Evolutionary conservation across 345 rosid genomes (phyloP), one percentile per base, ranked within the genome.

Genomic region (Eucalyptus dawsonii): DNA sequence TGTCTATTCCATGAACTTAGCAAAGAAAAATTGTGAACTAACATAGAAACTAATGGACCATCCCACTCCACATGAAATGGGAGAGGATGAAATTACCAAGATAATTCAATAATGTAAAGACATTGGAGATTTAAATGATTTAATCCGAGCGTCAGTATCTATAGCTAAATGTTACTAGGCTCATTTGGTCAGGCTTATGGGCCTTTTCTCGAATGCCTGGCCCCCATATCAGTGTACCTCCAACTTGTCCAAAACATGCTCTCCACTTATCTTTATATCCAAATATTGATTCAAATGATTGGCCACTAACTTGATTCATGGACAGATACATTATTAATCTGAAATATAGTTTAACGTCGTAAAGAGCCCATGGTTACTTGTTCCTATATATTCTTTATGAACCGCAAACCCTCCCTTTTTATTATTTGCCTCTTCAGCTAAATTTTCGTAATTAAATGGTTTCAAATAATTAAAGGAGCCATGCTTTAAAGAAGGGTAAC

Each of bases 81-180:
- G 37, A 62, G 34, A 62, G 34, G 17, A 62, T 0, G 3, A 62
- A 2, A 62, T 62, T 29, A 62, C 2, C 19, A 14, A 14, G 3
- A 62, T 29, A 62, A 29, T 29, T 29, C 72, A 62, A 62, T 29
- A n/a, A 29, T 15, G 72, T 62, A 62, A 62, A 7, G 34, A n/a
- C 17, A 7, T 1, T 14, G 4, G 17, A 14, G 9, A 7, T 13
- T 62, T 29, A 62, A n/a, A 29, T 62, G 17, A 62, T 62, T 62
- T 29, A 27, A 14, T 29, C 1, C 1, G 8, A 62, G 2, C 6
- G 4, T 14, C 1, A 8, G 9, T 62, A 6, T 2, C 65, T 4
- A 62, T 14, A 29, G 34, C 72, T 14, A n/a, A 62, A 62, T 67
- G 11, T 19, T 67, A 67, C 80, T 8, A 37, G 42, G 80, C 76